These are phyloP conservation scores for Bipolaris oryzae DNA, from an alignment of 2,329 filamentous ascomycete species.

Conservation along the genomic window DNA sequence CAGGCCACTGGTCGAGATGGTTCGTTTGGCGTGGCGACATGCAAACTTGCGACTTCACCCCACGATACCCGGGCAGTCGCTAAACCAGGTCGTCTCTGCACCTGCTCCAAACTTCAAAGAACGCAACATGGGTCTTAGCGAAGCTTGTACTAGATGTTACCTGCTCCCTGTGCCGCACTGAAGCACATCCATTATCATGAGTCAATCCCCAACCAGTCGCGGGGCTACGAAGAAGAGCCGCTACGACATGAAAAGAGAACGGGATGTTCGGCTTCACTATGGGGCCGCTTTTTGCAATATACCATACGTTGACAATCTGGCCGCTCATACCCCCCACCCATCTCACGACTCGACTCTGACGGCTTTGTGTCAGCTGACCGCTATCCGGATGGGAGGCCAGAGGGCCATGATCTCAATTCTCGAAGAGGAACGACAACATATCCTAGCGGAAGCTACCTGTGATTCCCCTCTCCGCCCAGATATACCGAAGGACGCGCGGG, in stretches of 20 bases:
- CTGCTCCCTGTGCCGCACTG: not conserved
- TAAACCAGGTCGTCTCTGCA: not conserved
- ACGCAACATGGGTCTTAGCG: not conserved
- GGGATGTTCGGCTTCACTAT: slow-evolving; percentile 36
- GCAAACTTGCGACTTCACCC: slow-evolving; percentile 15
- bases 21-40: slow-evolving; percentile 11
- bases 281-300: slow-evolving; percentile 34
- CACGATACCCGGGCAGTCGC: not conserved
- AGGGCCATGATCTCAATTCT: slow-evolving; percentile 47
- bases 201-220: slow-evolving; percentile 3
- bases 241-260: slow-evolving; percentile 32
- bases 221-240: slow-evolving; percentile 6
- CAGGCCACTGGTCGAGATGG: slow-evolving; percentile 3
- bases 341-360: slow-evolving; percentile 41
- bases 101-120: not conserved
- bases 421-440: slow-evolving; percentile 42
- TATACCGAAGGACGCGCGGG: slow-evolving; percentile 10
- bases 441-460: slow-evolving; percentile 49
- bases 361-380: slow-evolving; percentile 45
- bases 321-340: slow-evolving; percentile 23
- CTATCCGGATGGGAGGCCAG: slow-evolving; percentile 40
- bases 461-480: slow-evolving; percentile 29
- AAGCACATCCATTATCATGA: slow-evolving; percentile 4
- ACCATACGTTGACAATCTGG: slow-evolving; percentile 21
- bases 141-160: not conserved